phyloP scores from a whole-genome alignment of 2,329 filamentous ascomycete genomes.

The Pseudopyrenochaeta lycopersici region DNA sequence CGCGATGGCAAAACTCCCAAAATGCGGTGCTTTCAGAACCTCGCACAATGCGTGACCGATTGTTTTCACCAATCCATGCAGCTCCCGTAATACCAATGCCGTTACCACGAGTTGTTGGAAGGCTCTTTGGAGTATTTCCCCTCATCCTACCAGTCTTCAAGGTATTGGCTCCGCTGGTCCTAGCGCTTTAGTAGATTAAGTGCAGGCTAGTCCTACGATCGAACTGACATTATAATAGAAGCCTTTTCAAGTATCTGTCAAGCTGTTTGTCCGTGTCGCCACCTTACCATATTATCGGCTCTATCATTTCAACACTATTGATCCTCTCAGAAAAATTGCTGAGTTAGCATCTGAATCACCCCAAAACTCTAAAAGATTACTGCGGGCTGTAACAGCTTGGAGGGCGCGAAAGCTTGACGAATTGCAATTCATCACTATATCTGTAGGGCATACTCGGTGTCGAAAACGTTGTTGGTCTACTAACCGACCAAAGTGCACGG shows the following conservation, averaged over 20 bases:
- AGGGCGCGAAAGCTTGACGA: constrained; percentile 17
- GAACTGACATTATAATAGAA: neutral
- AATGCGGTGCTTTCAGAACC: neutral
- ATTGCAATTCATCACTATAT: constrained; percentile 20
- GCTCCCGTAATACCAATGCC: neutral
- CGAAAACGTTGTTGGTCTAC: neutral
- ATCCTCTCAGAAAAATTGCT: constrained; percentile 13
- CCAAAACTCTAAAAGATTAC: neutral
- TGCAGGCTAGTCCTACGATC: too few species aligned
- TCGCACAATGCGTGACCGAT: neutral
- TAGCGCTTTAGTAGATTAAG: too few species aligned
- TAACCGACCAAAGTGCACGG: constrained; percentile 9
- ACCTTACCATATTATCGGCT: constrained; percentile 24
- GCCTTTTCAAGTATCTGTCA: neutral
- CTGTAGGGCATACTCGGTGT: too few species aligned
- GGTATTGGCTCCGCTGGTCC: too few species aligned
- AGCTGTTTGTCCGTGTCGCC: constrained; percentile 12
- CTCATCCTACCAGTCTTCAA: neutral
- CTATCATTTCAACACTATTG: constrained; percentile 18
- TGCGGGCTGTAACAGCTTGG: constrained; percentile 7
- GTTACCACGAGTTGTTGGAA: neutral
- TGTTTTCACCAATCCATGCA: neutral
- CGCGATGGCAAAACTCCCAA: neutral
- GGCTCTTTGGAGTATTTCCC: neutral
- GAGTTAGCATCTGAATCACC: constrained; percentile 4